Conservation (phyloP, 1,284 basidiomycete species). For the Ceratobasidium sp. region DNA sequence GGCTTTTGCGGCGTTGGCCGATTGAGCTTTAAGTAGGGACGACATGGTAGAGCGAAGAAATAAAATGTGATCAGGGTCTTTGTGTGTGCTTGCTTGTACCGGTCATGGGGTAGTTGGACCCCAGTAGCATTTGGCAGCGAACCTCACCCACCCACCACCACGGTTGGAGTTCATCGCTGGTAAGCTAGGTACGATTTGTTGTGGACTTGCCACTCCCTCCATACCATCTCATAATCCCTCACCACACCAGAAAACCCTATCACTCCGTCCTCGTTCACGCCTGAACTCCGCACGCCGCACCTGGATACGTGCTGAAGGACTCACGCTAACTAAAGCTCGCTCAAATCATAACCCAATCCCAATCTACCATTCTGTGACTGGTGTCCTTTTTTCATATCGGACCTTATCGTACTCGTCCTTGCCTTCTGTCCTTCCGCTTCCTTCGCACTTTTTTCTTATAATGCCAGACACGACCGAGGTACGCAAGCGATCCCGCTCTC, state of each 20-base stretch:
- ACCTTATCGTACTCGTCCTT: too few relatives aligned
- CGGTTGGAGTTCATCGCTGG: background rate
- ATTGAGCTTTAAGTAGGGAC: slow-evolving; percentile 71
- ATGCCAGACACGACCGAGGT: slow-evolving; percentile 41
- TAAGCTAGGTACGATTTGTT: slow-evolving; percentile 25
- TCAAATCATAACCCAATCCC: slow-evolving; percentile 19
- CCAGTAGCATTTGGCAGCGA: slow-evolving; percentile 6
- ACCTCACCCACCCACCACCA: slow-evolving; percentile 32
- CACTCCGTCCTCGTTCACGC: slow-evolving; percentile 8
- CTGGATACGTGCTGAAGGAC: slow-evolving; percentile 29
- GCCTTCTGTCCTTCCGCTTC: background rate
- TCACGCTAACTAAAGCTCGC: slow-evolving; percentile 40
- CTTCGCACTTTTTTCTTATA: slow-evolving; percentile 21
- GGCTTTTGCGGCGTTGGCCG: slow-evolving; percentile 64
- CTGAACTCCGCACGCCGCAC: slow-evolving; percentile 26
- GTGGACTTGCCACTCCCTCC: slow-evolving; percentile 23
- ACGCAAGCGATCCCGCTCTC: slow-evolving; percentile 81
- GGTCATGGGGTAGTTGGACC: slow-evolving; percentile 23
- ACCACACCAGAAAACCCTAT: slow-evolving; percentile 24
- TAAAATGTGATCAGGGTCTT: slow-evolving; percentile 34
- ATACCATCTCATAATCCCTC: slow-evolving; percentile 40
- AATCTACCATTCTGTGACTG: slow-evolving; percentile 30
- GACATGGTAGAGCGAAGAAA: slow-evolving; percentile 61
- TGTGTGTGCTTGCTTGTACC: slow-evolving; percentile 14
- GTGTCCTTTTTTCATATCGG: background rate